Evolutionary conservation across 2,329 filamentous ascomycete genomes (phyloP).

Genomic region (Hymenotorrendiella dingleyae): DNA sequence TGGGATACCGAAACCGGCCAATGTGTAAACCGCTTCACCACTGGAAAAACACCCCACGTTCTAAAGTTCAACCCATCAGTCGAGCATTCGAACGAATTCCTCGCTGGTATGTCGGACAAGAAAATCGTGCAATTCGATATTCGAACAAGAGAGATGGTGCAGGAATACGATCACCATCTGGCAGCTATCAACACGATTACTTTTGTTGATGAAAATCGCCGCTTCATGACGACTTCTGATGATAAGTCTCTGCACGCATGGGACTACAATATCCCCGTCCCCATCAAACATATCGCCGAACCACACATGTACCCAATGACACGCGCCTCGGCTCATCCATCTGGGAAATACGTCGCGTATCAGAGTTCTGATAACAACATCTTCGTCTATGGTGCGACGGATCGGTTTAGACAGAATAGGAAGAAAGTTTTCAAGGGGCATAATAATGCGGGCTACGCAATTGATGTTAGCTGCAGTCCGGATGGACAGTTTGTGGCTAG

Average conservation of each 20-base stretch:
- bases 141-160: conserved; percentile 71
- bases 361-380: conserved; percentile 95
- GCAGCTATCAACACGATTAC: conserved; percentile 97
- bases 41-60: conserved; percentile 91
- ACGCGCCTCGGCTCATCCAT: conserved; percentile 75
- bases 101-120: conserved; percentile 97
- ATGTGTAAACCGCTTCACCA: conserved; percentile 83
- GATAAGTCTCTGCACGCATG: conserved; percentile 94
- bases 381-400: conserved; percentile 86
- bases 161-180: conserved; percentile 97
- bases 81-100: conserved; percentile 77
- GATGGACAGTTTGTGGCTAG: conserved; percentile 87
- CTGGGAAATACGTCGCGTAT: conserved; percentile 89
- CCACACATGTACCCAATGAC: conserved; percentile 98
- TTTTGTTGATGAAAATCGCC: conserved; percentile 88
- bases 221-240: conserved; percentile 97
- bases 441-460: conserved; percentile 89
- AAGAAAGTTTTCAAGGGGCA: conserved; percentile 97
- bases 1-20: conserved; percentile 96
- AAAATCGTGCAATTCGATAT: conserved; percentile 98
- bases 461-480: conserved; percentile 81
- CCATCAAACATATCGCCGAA: conserved; percentile 97
- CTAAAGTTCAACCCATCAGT: conserved; percentile 83
- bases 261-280: conserved; percentile 98
- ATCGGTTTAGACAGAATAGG: conserved; percentile 94